Percentiles rank a stretch among this genome's conserved stretches.
Evolutionary conservation across 495 filamentous ascomycete species (phyloP).

Genomic region (Lindgomyces ingoldianus): DNA sequence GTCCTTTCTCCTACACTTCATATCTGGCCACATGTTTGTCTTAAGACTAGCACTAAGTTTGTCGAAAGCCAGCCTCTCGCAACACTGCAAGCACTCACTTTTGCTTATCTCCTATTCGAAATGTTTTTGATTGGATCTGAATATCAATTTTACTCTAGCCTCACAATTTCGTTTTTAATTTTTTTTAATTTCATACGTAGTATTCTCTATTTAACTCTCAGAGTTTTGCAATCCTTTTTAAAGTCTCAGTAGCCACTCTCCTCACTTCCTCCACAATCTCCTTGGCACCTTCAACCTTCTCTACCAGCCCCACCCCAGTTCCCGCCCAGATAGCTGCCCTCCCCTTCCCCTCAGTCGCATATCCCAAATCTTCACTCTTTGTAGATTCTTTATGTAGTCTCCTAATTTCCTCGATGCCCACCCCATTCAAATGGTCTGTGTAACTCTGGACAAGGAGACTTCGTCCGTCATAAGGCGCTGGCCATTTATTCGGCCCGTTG

Average conservation of each 20-base stretch:
- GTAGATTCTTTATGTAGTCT: conserved; percentile 55
- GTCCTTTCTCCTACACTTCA: too few relatives aligned
- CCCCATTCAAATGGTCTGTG: conserved; percentile 57
- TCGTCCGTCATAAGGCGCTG: conserved; percentile 61
- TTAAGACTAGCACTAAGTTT: too few relatives aligned
- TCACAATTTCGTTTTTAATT: too few relatives aligned
- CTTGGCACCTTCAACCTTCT: conserved; percentile 48
- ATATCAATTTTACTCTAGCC: too few relatives aligned
- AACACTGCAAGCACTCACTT: too few relatives aligned
- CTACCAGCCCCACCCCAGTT: conserved; percentile 55
- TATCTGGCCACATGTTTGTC: too few relatives aligned
- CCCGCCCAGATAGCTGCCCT: conserved; percentile 70
- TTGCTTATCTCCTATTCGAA: too few relatives aligned
- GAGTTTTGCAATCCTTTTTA: conserved; percentile 15
- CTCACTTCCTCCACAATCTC: conserved; percentile 50
- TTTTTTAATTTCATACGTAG: too few relatives aligned
- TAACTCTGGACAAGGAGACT: conserved; percentile 63
- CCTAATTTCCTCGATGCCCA: conserved; percentile 59
- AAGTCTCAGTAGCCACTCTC: conserved; percentile 29
- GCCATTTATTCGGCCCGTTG: conserved; percentile 69
- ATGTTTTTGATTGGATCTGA: too few relatives aligned
- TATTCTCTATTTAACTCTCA: background rate
- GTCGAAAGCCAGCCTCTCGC: too few relatives aligned
- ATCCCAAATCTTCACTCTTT: conserved; percentile 44
- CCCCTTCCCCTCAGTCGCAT: conserved; percentile 55